Evolutionary conservation across 257 asterid species (phyloP), one percentile per base, ranked within the genome.

Genomic region (Gynochthodes officinalis): DNA sequence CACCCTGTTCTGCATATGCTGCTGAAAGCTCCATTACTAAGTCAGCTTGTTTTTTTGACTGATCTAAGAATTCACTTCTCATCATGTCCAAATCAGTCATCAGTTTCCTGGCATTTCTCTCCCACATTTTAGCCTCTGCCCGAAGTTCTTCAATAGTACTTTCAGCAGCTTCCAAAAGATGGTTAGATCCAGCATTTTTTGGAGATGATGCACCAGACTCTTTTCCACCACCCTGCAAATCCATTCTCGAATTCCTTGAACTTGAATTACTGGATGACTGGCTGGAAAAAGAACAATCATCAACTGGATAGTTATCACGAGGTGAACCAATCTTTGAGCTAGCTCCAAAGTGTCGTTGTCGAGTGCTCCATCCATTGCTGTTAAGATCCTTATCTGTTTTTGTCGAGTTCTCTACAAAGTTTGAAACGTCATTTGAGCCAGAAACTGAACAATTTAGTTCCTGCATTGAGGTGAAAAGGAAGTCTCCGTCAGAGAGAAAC

Each of bases 101-200:
- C 35, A 89, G 82, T 71, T 88, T 94, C 84, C 96, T 75, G 1
- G 98, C 94, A 69, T 89, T 91, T 80, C 96, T 89, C 86, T 94
- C 97, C 97, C 97, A 94, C 96, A 90, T 91, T 61, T 91, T 89
- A 80, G 98, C 97, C 86, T 89, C 96, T 72, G 86, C 89, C 12
- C 91, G 88, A 52, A 93, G 88, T 73, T 93, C 96, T 61, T 86
- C 93, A 68, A 87, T 89, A 5, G 93, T 80, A 48, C 72, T 85
- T 83, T 88, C 96, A 59, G 91, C 96, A 73, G 82, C 90, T 80
- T 89, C 96, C 55, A 82, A 86, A 70, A 82, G 90, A 73, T 73
- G 79, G 39, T 70, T 83, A 62, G 90, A 85, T 71, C 83, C 83
- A 37, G 64, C 46, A 64, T 77, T 82, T 28, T 60, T 42, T 60